phyloP scores from a whole-genome alignment of 2,329 filamentous ascomycete species.

The Claviceps sp. region DNA sequence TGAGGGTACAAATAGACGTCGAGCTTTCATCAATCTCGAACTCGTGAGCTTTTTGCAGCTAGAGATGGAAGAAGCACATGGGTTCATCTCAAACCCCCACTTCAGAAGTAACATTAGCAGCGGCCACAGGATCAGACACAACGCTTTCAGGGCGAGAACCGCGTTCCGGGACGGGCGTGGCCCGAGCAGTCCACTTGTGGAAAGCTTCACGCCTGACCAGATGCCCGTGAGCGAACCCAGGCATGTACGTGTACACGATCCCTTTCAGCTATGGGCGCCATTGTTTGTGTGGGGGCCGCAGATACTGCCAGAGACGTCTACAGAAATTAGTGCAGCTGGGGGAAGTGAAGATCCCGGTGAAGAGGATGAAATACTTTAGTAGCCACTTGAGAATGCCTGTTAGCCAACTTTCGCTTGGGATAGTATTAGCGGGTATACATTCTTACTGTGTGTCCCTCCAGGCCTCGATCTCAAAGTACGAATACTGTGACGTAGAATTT shows the following conservation, averaged over 20 bases:
- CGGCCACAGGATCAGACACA: background rate
- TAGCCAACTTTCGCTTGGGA: background rate
- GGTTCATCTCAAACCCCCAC: background rate
- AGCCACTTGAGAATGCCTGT: background rate
- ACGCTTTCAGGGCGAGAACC: background rate
- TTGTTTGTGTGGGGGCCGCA: background rate
- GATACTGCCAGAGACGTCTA: too few relatives aligned
- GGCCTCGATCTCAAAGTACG: too few relatives aligned
- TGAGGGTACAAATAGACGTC: background rate
- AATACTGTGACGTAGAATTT: too few relatives aligned
- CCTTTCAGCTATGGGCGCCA: background rate
- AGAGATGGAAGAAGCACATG: background rate
- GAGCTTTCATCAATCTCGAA: background rate
- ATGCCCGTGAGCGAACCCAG: background rate
- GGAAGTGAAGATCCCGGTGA: background rate
- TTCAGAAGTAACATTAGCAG: background rate
- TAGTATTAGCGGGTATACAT: background rate
- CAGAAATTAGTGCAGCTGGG: too few relatives aligned
- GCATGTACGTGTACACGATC: background rate
- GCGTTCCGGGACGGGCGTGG: constrained; percentile 11
- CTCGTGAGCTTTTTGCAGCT: background rate
- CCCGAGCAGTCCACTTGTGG: constrained; percentile 11
- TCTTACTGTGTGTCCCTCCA: too few relatives aligned
- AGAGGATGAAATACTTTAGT: background rate
- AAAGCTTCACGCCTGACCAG: constrained; percentile 9